Conservation (phyloP, 768 basidiomycete species). For the Lactarius vividus region DNA sequence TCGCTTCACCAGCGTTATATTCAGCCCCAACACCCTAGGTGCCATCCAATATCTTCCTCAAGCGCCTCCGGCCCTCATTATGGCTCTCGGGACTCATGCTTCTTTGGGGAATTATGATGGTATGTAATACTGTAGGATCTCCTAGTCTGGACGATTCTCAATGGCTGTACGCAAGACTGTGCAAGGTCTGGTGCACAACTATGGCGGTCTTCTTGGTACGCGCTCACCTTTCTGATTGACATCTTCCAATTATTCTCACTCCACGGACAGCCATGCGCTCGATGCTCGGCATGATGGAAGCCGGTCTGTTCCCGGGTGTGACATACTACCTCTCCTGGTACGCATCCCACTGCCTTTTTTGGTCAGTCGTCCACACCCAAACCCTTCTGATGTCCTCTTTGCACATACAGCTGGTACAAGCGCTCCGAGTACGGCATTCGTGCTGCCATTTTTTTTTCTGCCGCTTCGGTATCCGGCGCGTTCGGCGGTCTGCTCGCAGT, state of each 20-base stretch:
- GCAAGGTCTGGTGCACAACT: conserved; percentile 69
- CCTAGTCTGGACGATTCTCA: neutral
- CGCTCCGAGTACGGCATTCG: conserved; percentile 72
- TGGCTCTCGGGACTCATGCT: conserved; percentile 77
- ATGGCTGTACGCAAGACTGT: conserved; percentile 47
- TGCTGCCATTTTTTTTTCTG: conserved; percentile 46
- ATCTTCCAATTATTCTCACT: neutral
- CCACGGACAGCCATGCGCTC: conserved; percentile 57
- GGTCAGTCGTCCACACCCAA: neutral
- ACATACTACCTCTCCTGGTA: conserved; percentile 74
- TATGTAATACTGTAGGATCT: conserved; percentile 30
- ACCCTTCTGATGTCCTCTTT: conserved; percentile 7
- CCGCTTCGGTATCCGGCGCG: conserved; percentile 79
- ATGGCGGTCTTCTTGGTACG: conserved; percentile 61
- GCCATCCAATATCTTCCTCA: conserved; percentile 70
- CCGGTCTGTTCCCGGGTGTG: conserved; percentile 51
- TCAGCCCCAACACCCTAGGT: conserved; percentile 37
- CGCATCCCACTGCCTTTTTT: conserved; percentile 26
- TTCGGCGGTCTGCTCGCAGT: conserved; percentile 77
- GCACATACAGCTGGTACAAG: conserved; percentile 51
- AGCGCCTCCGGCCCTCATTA: conserved; percentile 69
- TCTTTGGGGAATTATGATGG: conserved; percentile 75
- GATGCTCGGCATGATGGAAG: conserved; percentile 74
- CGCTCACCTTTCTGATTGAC: neutral
- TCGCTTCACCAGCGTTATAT: neutral